These are phyloP conservation scores for Corrigiola litoralis DNA, from an alignment of 179 eudicot genomes.

Conservation along the genomic window DNA sequence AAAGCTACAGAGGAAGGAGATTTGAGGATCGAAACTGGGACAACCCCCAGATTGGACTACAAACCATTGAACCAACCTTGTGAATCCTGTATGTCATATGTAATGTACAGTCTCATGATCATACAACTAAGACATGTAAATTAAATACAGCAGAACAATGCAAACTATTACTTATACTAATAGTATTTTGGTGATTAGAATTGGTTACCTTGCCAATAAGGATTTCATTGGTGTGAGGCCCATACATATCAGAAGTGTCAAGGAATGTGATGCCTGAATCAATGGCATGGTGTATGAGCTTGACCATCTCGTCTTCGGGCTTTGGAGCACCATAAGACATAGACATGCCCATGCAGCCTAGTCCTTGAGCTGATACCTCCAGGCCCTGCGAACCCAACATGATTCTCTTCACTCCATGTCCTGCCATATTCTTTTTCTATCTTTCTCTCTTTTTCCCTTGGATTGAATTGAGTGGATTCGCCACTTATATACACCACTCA, in stretches of 20 bases:
- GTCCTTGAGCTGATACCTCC: conserved; percentile 14
- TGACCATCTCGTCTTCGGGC: conserved; percentile 21
- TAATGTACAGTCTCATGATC: not conserved
- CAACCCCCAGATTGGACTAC: too few species aligned
- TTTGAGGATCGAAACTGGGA: too few species aligned
- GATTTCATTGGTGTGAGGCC: conserved; percentile 26
- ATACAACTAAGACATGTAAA: not conserved
- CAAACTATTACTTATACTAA: too few species aligned
- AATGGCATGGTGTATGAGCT: conserved; percentile 24
- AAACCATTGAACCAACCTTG: too few species aligned
- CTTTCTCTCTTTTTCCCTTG: not conserved
- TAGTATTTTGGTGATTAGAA: too few species aligned
- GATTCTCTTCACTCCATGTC: not conserved
- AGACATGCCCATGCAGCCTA: conserved; percentile 22
- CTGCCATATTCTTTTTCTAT: not conserved
- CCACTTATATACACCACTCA: too few species aligned
- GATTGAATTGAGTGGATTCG: too few species aligned
- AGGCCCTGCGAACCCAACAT: conserved; percentile 26
- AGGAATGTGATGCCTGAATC: conserved; percentile 16
- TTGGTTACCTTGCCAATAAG: conserved; percentile 31
- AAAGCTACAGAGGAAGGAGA: too few species aligned
- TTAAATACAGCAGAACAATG: too few species aligned
- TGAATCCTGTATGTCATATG: conserved; percentile 2
- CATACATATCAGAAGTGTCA: conserved; percentile 21
- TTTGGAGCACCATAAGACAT: not conserved